Evolutionary conservation across 345 rosid genomes (phyloP).

Genomic region (Murraya koenigii): DNA sequence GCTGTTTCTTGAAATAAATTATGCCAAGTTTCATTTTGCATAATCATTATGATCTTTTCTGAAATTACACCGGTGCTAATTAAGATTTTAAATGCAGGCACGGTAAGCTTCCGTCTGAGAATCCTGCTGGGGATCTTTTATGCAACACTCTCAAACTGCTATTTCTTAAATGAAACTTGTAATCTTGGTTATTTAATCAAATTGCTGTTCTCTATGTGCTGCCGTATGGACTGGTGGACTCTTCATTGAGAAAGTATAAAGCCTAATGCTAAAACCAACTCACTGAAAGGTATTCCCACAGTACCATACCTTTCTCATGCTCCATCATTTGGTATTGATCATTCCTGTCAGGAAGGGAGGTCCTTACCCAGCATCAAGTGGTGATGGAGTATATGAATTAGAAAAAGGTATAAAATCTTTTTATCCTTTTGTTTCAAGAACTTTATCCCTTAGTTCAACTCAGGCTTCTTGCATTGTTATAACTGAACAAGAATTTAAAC

Average conservation of each 20-base stretch:
- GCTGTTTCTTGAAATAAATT: not conserved
- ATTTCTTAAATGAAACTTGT: not conserved
- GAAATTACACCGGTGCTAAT: constrained; percentile 27
- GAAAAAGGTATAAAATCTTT: not conserved
- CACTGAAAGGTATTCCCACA: constrained; percentile 31
- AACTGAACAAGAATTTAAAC: constrained; percentile 4
- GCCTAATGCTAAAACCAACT: constrained; percentile 4
- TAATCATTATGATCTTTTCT: constrained; percentile 33
- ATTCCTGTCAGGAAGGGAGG: constrained; percentile 7
- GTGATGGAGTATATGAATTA: not conserved
- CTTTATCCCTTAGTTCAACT: constrained; percentile 8
- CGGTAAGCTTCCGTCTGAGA: not conserved
- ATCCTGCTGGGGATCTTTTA: constrained; percentile 5
- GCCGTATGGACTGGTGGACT: constrained; percentile 40
- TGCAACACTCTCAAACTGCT: constrained; percentile 18
- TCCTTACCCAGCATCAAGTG: not conserved
- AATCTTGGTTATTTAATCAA: not conserved
- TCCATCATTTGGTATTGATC: constrained; percentile 2
- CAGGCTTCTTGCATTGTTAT: constrained; percentile 8
- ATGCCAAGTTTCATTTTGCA: not conserved
- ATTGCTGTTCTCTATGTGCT: constrained; percentile 14
- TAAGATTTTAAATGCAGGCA: constrained; percentile 24
- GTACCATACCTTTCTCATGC: constrained; percentile 30
- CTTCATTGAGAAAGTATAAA: constrained; percentile 2
- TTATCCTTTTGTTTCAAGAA: constrained; percentile 1